Evolutionary conservation across 2,329 filamentous ascomycete species (phyloP).

Genomic region (Penicillium sp.): DNA sequence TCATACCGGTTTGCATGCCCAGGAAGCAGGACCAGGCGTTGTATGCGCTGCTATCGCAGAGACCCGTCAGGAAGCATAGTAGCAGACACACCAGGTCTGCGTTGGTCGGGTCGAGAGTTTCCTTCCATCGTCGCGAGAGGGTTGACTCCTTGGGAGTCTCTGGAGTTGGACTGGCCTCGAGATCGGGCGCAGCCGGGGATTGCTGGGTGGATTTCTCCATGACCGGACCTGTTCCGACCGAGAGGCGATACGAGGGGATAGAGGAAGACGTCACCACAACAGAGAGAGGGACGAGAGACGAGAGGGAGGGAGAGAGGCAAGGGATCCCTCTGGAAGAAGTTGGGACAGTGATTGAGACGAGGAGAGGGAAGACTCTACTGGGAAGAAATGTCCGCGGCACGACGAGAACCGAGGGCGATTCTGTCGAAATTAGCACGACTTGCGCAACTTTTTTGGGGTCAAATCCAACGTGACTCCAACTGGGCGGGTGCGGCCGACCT

Average conservation of each 20-base stretch:
- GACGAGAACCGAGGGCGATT: background rate
- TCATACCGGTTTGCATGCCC: conserved; percentile 51
- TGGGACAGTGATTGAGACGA: background rate
- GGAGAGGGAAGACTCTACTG: background rate
- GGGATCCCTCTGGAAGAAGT: background rate
- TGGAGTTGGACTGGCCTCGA: conserved; percentile 23
- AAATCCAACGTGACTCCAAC: background rate
- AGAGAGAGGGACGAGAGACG: background rate
- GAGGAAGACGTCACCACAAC: background rate
- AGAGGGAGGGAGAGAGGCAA: no score
- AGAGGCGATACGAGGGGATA: background rate
- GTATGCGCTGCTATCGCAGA: conserved; percentile 50
- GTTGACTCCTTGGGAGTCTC: conserved; percentile 11
- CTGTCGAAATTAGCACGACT: background rate
- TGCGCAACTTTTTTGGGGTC: background rate
- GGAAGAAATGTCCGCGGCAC: background rate
- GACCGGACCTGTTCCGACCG: background rate
- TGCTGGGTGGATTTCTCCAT: conserved; percentile 24
- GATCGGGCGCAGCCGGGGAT: conserved; percentile 17
- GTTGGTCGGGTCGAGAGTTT: conserved; percentile 34
- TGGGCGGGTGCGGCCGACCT: background rate
- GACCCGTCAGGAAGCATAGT: conserved; percentile 44
- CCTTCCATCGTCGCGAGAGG: conserved; percentile 31
- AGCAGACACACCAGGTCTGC: conserved; percentile 45
- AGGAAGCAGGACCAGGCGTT: conserved; percentile 52